phyloP scores from a whole-genome alignment of 306 rosid species.

The Quercus variabilis region DNA sequence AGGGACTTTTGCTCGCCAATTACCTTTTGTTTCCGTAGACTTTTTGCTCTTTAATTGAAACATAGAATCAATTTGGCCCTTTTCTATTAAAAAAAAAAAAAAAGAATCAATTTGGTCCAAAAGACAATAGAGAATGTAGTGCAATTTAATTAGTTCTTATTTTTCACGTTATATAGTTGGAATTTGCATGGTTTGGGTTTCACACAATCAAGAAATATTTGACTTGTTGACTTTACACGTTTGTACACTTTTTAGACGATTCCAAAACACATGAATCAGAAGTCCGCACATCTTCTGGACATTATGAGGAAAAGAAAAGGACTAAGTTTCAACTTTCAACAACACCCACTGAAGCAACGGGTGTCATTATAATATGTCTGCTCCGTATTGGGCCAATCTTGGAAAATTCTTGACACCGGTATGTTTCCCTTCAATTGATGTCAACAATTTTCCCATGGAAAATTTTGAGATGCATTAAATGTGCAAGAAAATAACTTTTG shows the following conservation, averaged over 20 bases:
- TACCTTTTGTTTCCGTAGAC: too few species aligned
- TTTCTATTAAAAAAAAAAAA: too few species aligned
- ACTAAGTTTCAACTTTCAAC: background rate
- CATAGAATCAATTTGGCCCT: too few species aligned
- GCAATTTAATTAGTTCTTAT: background rate
- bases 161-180: conserved; percentile 20
- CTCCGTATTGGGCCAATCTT: background rate
- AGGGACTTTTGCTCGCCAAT: too few species aligned
- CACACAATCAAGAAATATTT: background rate
- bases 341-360: background rate
- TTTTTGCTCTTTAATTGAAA: too few species aligned
- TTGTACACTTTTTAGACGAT: background rate
- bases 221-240: conserved; percentile 1
- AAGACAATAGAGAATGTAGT: too few species aligned
- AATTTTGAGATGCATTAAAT: background rate
- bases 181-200: conserved; percentile 21
- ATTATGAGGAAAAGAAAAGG: background rate
- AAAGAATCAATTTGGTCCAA: too few species aligned
- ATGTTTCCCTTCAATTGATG: background rate
- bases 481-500: background rate
- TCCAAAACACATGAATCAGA: background rate
- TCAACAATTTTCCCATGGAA: background rate
- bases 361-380: too few species aligned
- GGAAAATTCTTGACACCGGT: background rate
- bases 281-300: background rate